Percentiles rank a stretch among this genome's conserved stretches.
phyloP scores from a whole-genome alignment of 2,329 filamentous ascomycete genomes.

The Sclerotinia subarctica region DNA sequence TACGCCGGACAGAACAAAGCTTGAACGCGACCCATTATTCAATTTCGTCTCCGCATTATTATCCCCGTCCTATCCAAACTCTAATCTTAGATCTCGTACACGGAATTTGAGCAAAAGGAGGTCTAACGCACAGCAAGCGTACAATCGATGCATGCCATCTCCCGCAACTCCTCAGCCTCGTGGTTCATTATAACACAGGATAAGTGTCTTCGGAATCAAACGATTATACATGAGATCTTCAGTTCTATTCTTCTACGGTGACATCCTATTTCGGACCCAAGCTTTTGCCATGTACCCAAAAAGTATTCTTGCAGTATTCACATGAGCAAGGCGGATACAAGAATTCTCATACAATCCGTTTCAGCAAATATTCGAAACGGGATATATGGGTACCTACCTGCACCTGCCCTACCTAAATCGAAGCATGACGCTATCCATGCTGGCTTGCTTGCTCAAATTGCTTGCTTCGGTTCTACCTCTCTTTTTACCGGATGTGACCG shows the following conservation, averaged over 20 bases:
- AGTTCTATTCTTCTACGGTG: background rate
- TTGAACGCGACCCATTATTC: constrained; percentile 9
- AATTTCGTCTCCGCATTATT: constrained; percentile 14
- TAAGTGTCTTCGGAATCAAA: background rate
- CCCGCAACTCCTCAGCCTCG: constrained; percentile 18
- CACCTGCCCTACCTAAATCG: constrained; percentile 1
- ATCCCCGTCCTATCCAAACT: constrained; percentile 8
- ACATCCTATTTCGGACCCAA: constrained; percentile 7
- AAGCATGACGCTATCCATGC: constrained; percentile 11
- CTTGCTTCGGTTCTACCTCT: constrained; percentile 10
- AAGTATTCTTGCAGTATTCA: background rate
- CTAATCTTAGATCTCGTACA: constrained; percentile 17
- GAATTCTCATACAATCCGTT: background rate
- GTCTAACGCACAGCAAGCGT: constrained; percentile 4
- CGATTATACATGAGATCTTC: background rate
- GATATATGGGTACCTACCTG: constrained; percentile 20
- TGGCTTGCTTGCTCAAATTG: constrained; percentile 13
- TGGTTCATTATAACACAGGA: constrained; percentile 1
- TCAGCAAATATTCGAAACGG: constrained; percentile 20
- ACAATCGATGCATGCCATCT: constrained; percentile 21
- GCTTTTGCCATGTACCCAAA: background rate
- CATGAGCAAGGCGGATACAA: background rate
- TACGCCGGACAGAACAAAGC: background rate
- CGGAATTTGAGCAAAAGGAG: constrained; percentile 14
- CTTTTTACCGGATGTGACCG: constrained; percentile 15